Evolutionary conservation across 768 basidiomycete genomes (phyloP).

Genomic region (Myochromella boudieri): DNA sequence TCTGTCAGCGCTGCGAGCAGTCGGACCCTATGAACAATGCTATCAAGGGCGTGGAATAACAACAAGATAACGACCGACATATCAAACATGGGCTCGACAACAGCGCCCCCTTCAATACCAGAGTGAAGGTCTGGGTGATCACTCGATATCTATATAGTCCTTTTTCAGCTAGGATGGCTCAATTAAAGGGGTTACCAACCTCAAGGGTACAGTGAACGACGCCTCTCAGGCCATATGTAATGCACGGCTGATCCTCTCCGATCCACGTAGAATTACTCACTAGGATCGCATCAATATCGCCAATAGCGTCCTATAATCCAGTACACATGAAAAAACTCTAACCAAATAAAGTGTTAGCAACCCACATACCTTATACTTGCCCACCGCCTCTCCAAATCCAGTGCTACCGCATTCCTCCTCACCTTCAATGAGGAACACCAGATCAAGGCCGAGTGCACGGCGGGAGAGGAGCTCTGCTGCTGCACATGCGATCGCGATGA

Average conservation of each 20-base stretch:
- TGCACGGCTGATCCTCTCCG: slow-evolving; percentile 85
- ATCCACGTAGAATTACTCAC: slow-evolving; percentile 98
- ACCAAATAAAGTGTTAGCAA: neutral
- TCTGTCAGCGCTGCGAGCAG: slow-evolving; percentile 73
- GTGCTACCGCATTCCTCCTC: slow-evolving; percentile 95
- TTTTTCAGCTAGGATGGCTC: neutral
- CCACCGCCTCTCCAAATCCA: slow-evolving; percentile 80
- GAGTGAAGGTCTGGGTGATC: slow-evolving; percentile 84
- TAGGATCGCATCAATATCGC: slow-evolving; percentile 84
- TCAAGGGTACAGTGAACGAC: slow-evolving; percentile 87
- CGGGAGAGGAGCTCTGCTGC: slow-evolving; percentile 75
- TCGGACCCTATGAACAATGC: slow-evolving; percentile 54
- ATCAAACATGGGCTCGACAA: slow-evolving; percentile 89
- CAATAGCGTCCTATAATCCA: slow-evolving; percentile 66
- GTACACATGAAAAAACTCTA: neutral
- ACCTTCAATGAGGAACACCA: slow-evolving; percentile 92
- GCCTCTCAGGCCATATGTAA: slow-evolving; percentile 93
- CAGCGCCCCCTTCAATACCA: slow-evolving; percentile 90
- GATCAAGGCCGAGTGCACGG: slow-evolving; percentile 77
- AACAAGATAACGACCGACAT: slow-evolving; percentile 50
- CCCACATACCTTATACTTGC: slow-evolving; percentile 62
- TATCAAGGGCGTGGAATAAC: neutral
- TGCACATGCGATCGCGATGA: slow-evolving; percentile 88
- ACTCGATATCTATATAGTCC: slow-evolving; percentile 57
- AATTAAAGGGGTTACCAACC: slow-evolving; percentile 33